Conservation (phyloP, 2,329 filamentous ascomycete genomes). For the Fusarium sp. region DNA sequence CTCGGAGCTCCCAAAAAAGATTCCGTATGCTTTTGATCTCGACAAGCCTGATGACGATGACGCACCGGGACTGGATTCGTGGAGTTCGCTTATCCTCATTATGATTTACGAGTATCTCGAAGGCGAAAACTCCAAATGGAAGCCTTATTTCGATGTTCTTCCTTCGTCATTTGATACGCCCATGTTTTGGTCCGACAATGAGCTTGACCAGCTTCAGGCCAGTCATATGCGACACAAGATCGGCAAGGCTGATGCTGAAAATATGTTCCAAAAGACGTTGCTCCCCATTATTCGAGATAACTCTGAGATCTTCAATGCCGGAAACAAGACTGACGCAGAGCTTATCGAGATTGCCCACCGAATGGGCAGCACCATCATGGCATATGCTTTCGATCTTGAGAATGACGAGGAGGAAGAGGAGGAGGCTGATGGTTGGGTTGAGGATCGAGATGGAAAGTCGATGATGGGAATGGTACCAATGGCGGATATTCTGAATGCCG, state of each 20-base stretch:
- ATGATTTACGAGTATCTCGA: conserved; percentile 80
- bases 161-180: conserved; percentile 80
- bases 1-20: conserved; percentile 69
- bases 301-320: conserved; percentile 54
- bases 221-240: conserved; percentile 81
- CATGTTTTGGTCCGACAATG: conserved; percentile 84
- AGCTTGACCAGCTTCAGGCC: conserved; percentile 78
- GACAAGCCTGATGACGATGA: conserved; percentile 50
- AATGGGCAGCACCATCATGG: conserved; percentile 91
- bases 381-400: conserved; percentile 87
- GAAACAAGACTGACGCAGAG: conserved; percentile 53
- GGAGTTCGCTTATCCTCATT: conserved; percentile 73
- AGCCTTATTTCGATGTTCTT: conserved; percentile 79
- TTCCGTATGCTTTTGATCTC: conserved; percentile 62
- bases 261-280: conserved; percentile 69
- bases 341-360: conserved; percentile 70
- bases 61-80: conserved; percentile 57
- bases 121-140: conserved; percentile 73
- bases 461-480: conserved; percentile 89
- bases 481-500: conserved; percentile 89
- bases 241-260: conserved; percentile 76
- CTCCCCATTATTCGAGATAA: conserved; percentile 60
- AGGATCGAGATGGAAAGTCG: conserved; percentile 65
- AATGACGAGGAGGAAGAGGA: conserved; percentile 66
- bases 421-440: conserved; percentile 71